A percentile compares a stretch with the other conserved stretches of the same genome.
These are phyloP conservation scores for Saussurea involucrata DNA, from an alignment of 129 eudicot genomes.

Conservation along the genomic window DNA sequence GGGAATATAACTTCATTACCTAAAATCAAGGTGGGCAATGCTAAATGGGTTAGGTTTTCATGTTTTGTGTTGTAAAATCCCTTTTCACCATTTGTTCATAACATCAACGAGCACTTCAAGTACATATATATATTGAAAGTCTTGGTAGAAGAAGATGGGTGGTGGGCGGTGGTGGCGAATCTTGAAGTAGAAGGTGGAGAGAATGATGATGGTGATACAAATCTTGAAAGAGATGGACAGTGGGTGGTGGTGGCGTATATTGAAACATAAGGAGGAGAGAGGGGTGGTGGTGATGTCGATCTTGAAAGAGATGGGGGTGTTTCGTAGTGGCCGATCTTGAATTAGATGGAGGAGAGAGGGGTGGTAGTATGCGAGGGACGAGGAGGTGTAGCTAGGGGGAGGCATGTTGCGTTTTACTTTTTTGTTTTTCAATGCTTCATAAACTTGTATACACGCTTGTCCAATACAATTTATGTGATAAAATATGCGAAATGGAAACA, in stretches of 20 bases:
- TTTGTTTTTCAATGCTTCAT: no score
- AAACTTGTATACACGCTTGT: no score
- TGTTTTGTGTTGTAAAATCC: background rate
- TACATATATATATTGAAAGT: background rate
- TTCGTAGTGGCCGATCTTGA: background rate
- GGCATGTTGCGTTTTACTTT: no score
- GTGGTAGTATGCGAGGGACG: no score
- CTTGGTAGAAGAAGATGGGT: background rate
- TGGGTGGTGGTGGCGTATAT: background rate
- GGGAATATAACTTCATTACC: constrained; percentile 50
- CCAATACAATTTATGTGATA: no score
- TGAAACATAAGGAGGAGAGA: no score
- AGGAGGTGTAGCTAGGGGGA: no score
- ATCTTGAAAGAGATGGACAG: background rate
- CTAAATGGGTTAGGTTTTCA: background rate
- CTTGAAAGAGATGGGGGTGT: no score
- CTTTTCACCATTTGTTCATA: background rate
- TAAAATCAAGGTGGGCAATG: background rate
- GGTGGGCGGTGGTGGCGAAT: background rate
- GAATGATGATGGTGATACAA: background rate
- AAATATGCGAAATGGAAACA: no score
- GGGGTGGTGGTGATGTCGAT: no score
- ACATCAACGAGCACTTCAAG: background rate
- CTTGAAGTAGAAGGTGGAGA: background rate
- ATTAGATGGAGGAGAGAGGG: no score